Evolutionary conservation across 2,329 filamentous ascomycete species (phyloP).

Genomic region (Alternaria hordeiaustralica): DNA sequence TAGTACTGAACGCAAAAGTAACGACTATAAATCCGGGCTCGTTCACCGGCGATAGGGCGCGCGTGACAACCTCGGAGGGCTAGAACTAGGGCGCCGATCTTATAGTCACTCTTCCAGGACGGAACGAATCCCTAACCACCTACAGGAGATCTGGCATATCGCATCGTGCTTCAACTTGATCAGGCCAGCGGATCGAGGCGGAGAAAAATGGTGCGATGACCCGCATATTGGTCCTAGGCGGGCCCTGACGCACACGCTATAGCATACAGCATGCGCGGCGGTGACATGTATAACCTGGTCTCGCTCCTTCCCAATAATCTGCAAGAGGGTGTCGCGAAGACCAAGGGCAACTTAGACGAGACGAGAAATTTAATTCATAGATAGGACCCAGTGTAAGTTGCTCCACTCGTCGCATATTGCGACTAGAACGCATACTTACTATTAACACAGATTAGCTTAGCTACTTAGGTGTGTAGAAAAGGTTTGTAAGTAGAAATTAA

Average conservation of each 20-base stretch:
- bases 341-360: conserved; percentile 63
- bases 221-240: conserved; percentile 67
- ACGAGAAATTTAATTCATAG: conserved; percentile 65
- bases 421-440: conserved; percentile 27
- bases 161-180: conserved; percentile 63
- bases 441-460: conserved; percentile 22
- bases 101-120: conserved; percentile 53
- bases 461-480: conserved; percentile 56
- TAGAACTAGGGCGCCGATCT: conserved; percentile 58
- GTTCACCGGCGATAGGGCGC: conserved; percentile 35
- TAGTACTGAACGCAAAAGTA: conserved; percentile 59
- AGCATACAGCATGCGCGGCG: conserved; percentile 66
- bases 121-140: conserved; percentile 41
- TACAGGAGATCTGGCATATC: conserved; percentile 70
- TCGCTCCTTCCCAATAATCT: conserved; percentile 70
- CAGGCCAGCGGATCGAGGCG: conserved; percentile 61
- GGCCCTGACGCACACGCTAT: conserved; percentile 68
- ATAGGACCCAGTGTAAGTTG: conserved; percentile 66
- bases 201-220: conserved; percentile 59
- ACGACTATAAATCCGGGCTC: conserved; percentile 56
- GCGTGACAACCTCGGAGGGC: conserved; percentile 51
- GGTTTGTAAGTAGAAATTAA: conserved; percentile 74
- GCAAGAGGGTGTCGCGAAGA: conserved; percentile 59
- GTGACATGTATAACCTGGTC: conserved; percentile 70
- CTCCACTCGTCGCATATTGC: conserved; percentile 41